These are phyloP conservation scores for Ascochyta pisi DNA, from an alignment of 2,329 filamentous ascomycete genomes.

Conservation along the genomic window DNA sequence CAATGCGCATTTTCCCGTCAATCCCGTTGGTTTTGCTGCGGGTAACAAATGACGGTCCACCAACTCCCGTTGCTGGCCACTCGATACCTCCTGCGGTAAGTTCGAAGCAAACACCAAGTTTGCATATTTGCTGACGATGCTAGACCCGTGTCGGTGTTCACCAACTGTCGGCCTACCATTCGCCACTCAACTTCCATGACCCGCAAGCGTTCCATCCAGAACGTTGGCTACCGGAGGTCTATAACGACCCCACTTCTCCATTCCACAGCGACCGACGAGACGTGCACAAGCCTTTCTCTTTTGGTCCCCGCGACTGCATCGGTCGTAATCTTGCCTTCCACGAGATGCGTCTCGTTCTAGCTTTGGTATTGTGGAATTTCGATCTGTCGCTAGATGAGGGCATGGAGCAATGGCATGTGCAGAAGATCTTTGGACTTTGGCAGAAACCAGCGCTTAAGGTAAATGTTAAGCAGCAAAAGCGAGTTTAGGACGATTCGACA, in stretches of 20 bases:
- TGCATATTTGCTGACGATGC: background rate
- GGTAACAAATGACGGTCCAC: slow-evolving; percentile 3
- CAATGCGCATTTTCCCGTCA: slow-evolving; percentile 15
- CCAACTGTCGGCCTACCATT: slow-evolving; percentile 19
- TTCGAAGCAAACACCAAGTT: no score
- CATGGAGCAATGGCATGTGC: slow-evolving; percentile 40
- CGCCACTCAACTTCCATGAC: slow-evolving; percentile 19
- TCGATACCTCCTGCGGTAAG: slow-evolving; percentile 14
- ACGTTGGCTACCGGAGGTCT: slow-evolving; percentile 18
- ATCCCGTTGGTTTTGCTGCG: slow-evolving; percentile 8
- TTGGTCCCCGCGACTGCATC: slow-evolving; percentile 28
- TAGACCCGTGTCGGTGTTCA: slow-evolving; percentile 22
- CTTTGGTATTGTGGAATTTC: slow-evolving; percentile 49
- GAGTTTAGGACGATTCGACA: no score
- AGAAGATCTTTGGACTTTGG: slow-evolving; percentile 49
- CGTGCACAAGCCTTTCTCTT: slow-evolving; percentile 24
- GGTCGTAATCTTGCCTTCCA: slow-evolving; percentile 23
- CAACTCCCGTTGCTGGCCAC: slow-evolving; percentile 12
- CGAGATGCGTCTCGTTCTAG: slow-evolving; percentile 26
- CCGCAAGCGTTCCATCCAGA: slow-evolving; percentile 21
- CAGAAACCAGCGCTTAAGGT: slow-evolving; percentile 40
- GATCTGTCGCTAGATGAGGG: slow-evolving; percentile 47
- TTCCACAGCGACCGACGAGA: slow-evolving; percentile 38
- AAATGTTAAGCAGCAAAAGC: background rate
- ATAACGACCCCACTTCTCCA: slow-evolving; percentile 8